Evolutionary conservation across 2,329 filamentous ascomycete genomes (phyloP), one percentile per base, ranked within the genome.

Genomic region (Neonectria faginata): DNA sequence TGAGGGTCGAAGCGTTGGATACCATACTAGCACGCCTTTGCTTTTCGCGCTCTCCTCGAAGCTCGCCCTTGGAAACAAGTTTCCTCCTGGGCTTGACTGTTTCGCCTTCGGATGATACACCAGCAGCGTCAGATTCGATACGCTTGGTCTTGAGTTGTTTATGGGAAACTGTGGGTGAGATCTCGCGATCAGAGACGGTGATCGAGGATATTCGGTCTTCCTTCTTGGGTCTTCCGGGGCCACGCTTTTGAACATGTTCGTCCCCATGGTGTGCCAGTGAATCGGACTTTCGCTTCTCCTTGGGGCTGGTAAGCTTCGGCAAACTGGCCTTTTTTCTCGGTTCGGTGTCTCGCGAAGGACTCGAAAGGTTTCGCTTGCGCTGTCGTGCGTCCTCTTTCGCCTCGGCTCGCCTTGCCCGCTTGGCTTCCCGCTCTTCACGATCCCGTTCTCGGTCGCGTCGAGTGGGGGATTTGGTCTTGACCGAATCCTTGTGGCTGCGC

Each of bases 21-120:
- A 80, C 83, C 78, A 89, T 79, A 73, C 87, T 89, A 48, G 85
- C 81, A 7, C 88, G 85, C 18, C 87, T 81, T 67, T 88, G 85
- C 74, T 85, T 86, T 58, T 88, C 85, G 18, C 85, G 81, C 71
- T 88, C 86, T 10, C 85, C 86, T 65, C 88, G 86, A 42, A 89
- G 76, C 61, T 90, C 88, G 56, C 84, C 85, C 39, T 88, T 88
- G 1, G 88, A 90, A 20, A 91, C 82, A 11, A 91, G 81, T 72
- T 90, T 91, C 42, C 87, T 82, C 25, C 88, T 80, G 2, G 88
- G 88, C 72, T 90, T 91, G 22, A 82, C 75, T 9, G 84, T 76
- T 73, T 89, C 87, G 2, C 83, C 88, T 71, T 86, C 86, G 36
- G 87, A 89, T 0, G 85, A 87, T 7, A 81, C 78, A 2, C 79